Conservation (phyloP, 164 flowering plant species). For the Vitis rupestris region DNA sequence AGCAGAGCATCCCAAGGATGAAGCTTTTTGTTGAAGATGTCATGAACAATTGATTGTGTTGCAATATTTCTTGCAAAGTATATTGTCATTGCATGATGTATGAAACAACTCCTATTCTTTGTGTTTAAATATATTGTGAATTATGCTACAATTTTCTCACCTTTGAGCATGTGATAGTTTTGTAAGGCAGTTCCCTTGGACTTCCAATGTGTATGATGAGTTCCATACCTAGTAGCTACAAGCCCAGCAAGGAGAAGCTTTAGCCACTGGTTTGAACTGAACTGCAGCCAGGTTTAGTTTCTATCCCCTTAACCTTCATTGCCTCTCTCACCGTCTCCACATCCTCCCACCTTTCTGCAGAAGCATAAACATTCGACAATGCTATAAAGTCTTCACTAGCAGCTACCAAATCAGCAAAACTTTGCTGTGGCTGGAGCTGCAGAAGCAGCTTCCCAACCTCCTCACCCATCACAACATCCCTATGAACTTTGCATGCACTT, state of each 20-base stretch:
- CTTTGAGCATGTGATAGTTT: constrained; percentile 4
- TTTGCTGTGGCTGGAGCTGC: constrained; percentile 12
- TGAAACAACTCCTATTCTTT: constrained; percentile 12
- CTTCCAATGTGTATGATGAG: too few relatives aligned
- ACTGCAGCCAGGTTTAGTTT: constrained; percentile 47
- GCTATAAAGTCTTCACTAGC: constrained; percentile 45
- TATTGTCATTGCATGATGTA: constrained; percentile 4
- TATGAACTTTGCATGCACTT: constrained; percentile 45
- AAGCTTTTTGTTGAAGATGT: neutral
- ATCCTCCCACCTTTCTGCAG: constrained; percentile 52
- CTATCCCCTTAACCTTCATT: constrained; percentile 38
- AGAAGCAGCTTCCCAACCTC: constrained; percentile 50
- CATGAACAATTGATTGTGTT: neutral
- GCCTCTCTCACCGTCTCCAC: constrained; percentile 39
- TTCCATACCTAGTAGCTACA: neutral
- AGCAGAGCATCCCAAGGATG: neutral
- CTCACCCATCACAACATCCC: constrained; percentile 49
- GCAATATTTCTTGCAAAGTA: neutral
- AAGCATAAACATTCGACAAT: constrained; percentile 58
- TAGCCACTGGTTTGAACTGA: constrained; percentile 15
- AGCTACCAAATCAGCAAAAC: neutral
- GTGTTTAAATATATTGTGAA: neutral
- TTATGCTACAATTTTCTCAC: neutral
- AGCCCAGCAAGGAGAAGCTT: neutral
- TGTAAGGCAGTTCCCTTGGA: neutral